phyloP scores from a whole-genome alignment of 2,329 filamentous ascomycete species.

The Lachnellula suecica region DNA sequence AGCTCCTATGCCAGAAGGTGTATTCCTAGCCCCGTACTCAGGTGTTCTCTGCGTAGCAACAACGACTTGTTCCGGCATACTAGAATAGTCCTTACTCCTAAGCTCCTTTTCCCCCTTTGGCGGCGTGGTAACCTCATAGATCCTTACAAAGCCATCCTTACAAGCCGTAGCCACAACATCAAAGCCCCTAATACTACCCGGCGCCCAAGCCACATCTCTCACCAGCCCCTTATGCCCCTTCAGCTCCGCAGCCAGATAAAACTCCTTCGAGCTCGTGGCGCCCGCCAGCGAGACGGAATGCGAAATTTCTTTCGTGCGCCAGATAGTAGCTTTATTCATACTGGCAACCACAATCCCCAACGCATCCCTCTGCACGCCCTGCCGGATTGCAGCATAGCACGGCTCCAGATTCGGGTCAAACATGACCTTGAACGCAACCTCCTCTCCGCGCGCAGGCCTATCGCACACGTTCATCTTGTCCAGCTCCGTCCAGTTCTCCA shows the following conservation, averaged over 20 bases:
- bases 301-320: conserved; percentile 65
- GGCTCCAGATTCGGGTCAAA: conserved; percentile 88
- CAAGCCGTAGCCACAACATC: conserved; percentile 90
- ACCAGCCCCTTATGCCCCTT: conserved; percentile 74
- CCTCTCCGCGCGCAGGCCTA: conserved; percentile 74
- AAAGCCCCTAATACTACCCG: conserved; percentile 85
- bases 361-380: conserved; percentile 78
- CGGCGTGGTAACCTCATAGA: conserved; percentile 77
- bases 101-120: conserved; percentile 45
- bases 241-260: conserved; percentile 81
- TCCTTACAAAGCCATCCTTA: conserved; percentile 84
- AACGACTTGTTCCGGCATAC: conserved; percentile 22
- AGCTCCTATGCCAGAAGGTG: conserved; percentile 52
- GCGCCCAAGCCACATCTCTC: conserved; percentile 88
- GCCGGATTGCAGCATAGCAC: conserved; percentile 72
- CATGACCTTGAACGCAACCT: conserved; percentile 80
- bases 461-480: conserved; percentile 75
- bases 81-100: conserved; percentile 32
- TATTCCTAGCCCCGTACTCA: conserved; percentile 31
- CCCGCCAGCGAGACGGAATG: conserved; percentile 50
- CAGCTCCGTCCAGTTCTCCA: conserved; percentile 72
- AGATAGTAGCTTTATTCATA: conserved; percentile 81
- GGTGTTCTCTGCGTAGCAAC: conserved; percentile 25
- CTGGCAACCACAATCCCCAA: conserved; percentile 82
- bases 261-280: conserved; percentile 66